Conservation (phyloP, 352 stramenopile species). For the Blastocystis sp. region DNA sequence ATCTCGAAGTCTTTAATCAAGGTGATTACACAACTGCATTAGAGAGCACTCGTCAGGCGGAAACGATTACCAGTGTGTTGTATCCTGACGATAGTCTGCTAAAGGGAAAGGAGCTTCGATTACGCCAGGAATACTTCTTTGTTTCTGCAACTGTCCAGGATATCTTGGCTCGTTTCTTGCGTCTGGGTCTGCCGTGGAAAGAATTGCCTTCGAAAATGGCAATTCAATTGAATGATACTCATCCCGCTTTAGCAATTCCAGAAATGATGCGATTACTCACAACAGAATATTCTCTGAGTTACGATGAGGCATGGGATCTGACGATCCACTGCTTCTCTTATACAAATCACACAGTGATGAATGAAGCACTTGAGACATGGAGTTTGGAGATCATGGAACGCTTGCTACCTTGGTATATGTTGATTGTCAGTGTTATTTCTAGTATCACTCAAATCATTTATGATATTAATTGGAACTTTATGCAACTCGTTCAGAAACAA, state of each 20-base stretch:
- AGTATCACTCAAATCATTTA: conserved; percentile 64
- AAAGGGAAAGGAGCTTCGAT: conserved; percentile 64
- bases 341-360: conserved; percentile 65
- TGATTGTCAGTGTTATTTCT: not conserved
- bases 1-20: conserved; percentile 50
- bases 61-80: conserved; percentile 64
- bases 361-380: conserved; percentile 65
- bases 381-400: conserved; percentile 58
- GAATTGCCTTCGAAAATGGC: conserved; percentile 61
- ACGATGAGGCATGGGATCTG: conserved; percentile 63
- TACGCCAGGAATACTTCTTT: conserved; percentile 66
- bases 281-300: conserved; percentile 57
- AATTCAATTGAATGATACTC: conserved; percentile 65
- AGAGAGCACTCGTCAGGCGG: conserved; percentile 52
- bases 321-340: conserved; percentile 58
- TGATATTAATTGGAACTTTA: conserved; percentile 65
- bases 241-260: conserved; percentile 62
- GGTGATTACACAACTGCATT: conserved; percentile 61
- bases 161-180: conserved; percentile 60
- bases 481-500: conserved; percentile 53
- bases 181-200: conserved; percentile 18
- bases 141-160: conserved; percentile 63
- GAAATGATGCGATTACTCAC: conserved; percentile 64
- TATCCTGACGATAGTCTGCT: conserved; percentile 62
- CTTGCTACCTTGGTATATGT: conserved; percentile 61